A percentile compares a stretch with the other conserved stretches of the same genome.
phyloP scores from a whole-genome alignment of 192 early-diverging fungal genomes.

The Backusella westeae region DNA sequence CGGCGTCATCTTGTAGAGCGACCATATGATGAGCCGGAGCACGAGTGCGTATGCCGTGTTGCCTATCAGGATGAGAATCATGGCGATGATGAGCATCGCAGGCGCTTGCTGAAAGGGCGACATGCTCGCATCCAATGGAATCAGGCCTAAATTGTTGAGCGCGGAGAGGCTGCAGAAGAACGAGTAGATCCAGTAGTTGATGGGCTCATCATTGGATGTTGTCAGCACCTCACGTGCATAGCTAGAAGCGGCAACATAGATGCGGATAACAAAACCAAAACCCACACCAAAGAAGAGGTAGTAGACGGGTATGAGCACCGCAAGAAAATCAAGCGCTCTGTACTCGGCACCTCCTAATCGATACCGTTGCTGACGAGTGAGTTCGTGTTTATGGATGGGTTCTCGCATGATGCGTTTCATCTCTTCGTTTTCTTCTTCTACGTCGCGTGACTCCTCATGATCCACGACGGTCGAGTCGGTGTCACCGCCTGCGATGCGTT shows the following conservation, averaged over 20 bases:
- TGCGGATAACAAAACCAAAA: constrained; percentile 13
- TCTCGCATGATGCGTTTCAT: constrained; percentile 26
- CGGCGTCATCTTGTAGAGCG: constrained; percentile 21
- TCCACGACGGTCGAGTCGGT: not conserved
- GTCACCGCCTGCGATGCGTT: not conserved
- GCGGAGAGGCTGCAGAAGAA: constrained; percentile 26
- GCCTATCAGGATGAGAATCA: constrained; percentile 29
- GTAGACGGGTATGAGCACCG: constrained; percentile 22
- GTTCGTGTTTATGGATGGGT: constrained; percentile 29
- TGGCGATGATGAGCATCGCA: constrained; percentile 12
- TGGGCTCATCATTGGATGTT: constrained; percentile 16
- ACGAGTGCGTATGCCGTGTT: constrained; percentile 35
- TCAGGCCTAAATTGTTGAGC: constrained; percentile 31
- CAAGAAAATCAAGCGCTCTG: constrained; percentile 24
- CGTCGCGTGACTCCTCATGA: not conserved
- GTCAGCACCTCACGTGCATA: constrained; percentile 25
- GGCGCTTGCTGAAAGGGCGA: constrained; percentile 29
- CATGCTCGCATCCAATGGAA: constrained; percentile 23
- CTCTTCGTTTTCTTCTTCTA: constrained; percentile 5
- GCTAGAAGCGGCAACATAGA: constrained; percentile 24
- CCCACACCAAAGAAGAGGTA: constrained; percentile 21
- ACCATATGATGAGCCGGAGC: constrained; percentile 30
- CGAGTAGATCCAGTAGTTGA: constrained; percentile 29
- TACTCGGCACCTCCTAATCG: constrained; percentile 35
- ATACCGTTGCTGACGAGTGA: constrained; percentile 30